Base-by-base conservation (phyloP, 768 basidiomycete species). In the Chalciporus sphaerocephalus region DNA sequence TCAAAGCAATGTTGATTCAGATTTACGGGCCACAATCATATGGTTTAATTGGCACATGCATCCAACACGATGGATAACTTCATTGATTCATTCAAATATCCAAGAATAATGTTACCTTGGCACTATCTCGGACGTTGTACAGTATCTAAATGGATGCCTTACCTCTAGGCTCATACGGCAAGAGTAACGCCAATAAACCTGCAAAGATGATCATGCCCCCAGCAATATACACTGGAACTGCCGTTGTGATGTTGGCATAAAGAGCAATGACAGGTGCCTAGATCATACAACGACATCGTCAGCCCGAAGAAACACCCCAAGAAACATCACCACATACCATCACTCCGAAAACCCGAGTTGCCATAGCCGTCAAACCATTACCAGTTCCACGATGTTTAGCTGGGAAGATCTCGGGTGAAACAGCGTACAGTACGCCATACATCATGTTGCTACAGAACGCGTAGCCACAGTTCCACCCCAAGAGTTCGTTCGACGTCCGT, bases 391-490 rank as follows among this genome's bases (percentile, higher is more conserved):
- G 72, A 61, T 86, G 78, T 57, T 83, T 83, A 24, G 81, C 80
- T 10, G 83, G 80, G 60, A 86, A 85, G 5, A 84, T 69, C 61
- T 88, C 84, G 0, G 84, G 78, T 1, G 85, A 79, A 39, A 84
- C 62, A 15, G 84, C 82, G 54, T 85, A 87, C 34, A 88, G 55
- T 2, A 87, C 84, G 6, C 86, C 83, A 40, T 83, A 87, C 85
- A 87, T 87, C 50, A 83, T 78, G 54, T 81, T 82, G 42, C 76
- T 80, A 51, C 65, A 74, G 58, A 84, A 83, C n/a, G 69, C 73
- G 51, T 85, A 86, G 8, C 76, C 85, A 57, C 85, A 90, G 64
- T 89, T 88, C 87, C 87, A 90, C 38, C 80, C 87, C 20, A 90
- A 71, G 33, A 89, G 72, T 21, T 77, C 72, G 48, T 82, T 72